Conservation (phyloP, 2,329 filamentous ascomycete species). For the Dendrostoma leiphaemia region DNA sequence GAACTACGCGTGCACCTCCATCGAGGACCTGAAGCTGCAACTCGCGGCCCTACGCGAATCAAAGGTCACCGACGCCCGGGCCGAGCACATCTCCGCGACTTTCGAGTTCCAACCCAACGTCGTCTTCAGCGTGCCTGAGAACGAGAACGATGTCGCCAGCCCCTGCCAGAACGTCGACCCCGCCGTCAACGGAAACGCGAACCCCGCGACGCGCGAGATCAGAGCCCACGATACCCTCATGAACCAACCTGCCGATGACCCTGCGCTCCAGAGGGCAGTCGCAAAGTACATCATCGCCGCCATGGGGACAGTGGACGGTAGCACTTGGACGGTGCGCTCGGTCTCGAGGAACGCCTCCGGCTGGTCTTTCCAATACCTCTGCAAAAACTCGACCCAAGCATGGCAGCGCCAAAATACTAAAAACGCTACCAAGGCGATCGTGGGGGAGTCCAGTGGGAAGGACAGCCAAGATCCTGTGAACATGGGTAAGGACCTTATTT, state of each 20-base stretch:
- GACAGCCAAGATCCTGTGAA: conserved; percentile 44
- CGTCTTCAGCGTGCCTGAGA: conserved; percentile 39
- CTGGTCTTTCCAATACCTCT: conserved; percentile 54
- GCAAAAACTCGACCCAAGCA: conserved; percentile 49
- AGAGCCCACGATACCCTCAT: conserved; percentile 43
- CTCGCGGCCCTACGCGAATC: conserved; percentile 39
- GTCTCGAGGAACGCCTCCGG: conserved; percentile 44
- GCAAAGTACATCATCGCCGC: conserved; percentile 46
- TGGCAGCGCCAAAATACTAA: conserved; percentile 50
- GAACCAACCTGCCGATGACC: conserved; percentile 48
- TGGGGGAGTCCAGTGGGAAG: conserved; percentile 49
- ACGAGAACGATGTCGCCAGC: conserved; percentile 35
- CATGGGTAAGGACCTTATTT: conserved; percentile 33
- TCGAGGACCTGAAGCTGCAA: conserved; percentile 46
- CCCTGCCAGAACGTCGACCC: conserved; percentile 21
- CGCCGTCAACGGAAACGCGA: background rate
- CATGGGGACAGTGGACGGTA: conserved; percentile 44
- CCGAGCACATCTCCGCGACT: conserved; percentile 46
- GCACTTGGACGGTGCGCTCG: conserved; percentile 46
- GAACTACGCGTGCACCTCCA: conserved; percentile 33
- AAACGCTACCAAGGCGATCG: conserved; percentile 34
- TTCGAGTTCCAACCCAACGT: conserved; percentile 46
- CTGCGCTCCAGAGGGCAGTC: conserved; percentile 46
- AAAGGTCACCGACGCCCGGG: conserved; percentile 46
- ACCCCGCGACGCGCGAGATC: conserved; percentile 33